Conservation (phyloP, 305 asterid genomes). For the Lippia alba region DNA sequence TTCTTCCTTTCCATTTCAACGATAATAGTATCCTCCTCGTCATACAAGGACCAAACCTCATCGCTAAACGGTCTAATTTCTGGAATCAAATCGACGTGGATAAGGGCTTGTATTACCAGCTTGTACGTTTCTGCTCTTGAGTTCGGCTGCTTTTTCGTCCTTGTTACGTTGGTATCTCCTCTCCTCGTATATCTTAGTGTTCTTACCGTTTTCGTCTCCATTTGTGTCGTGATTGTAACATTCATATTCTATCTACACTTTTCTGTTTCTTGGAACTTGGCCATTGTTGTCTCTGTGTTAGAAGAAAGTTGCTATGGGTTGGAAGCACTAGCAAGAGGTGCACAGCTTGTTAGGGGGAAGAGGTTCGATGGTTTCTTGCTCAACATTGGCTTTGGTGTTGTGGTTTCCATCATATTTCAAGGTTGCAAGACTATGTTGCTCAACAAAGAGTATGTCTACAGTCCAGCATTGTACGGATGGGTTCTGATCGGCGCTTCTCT, state of each 20-base stretch:
- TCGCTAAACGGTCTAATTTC: constrained; percentile 34
- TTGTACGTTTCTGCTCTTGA: constrained; percentile 36
- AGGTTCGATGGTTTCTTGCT: constrained; percentile 50
- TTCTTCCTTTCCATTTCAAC: constrained; percentile 39
- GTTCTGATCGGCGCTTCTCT: constrained; percentile 19
- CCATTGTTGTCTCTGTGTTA: constrained; percentile 51
- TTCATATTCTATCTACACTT: constrained; percentile 34
- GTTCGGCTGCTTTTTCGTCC: constrained; percentile 27
- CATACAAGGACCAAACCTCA: constrained; percentile 29
- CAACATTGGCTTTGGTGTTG: constrained; percentile 16
- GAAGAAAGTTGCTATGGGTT: constrained; percentile 57
- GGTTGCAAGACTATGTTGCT: constrained; percentile 23
- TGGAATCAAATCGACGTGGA: constrained; percentile 36
- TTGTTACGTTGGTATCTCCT: constrained; percentile 17
- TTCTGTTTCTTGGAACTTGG: constrained; percentile 45
- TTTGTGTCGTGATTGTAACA: constrained; percentile 13
- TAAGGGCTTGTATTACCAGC: constrained; percentile 38
- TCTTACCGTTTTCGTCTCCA: constrained; percentile 11
- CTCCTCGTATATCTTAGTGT: constrained; percentile 27
- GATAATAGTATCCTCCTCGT: constrained; percentile 37
- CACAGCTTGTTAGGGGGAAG: constrained; percentile 51
- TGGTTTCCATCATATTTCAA: constrained; percentile 17
- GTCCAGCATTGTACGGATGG: constrained; percentile 17
- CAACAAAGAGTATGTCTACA: constrained; percentile 17
- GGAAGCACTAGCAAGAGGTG: constrained; percentile 50